Evolutionary conservation across 805 yeast species (phyloP), one percentile per base, ranked within the genome.

Genomic region (Deakozyma indianensis): DNA sequence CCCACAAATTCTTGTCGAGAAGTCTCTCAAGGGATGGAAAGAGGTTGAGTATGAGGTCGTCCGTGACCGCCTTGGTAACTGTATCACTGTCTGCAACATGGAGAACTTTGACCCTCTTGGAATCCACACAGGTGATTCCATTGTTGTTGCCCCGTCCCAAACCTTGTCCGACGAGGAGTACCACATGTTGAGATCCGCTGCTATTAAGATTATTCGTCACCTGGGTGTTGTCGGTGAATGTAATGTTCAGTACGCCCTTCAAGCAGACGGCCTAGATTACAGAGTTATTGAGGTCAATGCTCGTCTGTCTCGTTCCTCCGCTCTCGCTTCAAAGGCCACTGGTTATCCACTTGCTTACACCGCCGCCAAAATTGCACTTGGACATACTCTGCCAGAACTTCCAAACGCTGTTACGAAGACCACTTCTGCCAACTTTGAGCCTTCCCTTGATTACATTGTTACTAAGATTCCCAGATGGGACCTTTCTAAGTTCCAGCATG

Each of bases 381-480:
- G 86, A 70, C 84, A 84, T 59, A 88, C 96, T 41, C 74, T 90
- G 61, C 83, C 85, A 58, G 94, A 90, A 67, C 82, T 90, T 60
- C 80, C 79, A 63, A 90, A 90, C 72, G 78, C 95, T 42, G 96
- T 90, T 48, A 90, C 98, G 42, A 80, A 83, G 67, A 80, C 84
- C 38, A 90, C 98, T 11, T 85, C 92, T 62, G 92, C 97, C 47
- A 84, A 94, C 71, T 90, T 90, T 66, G 98, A 90, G 70, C 98
- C 98, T 43, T 86, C 96, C 14, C 74, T 90, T 61, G 98, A 90
- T 68, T 90, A 90, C 67, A 84, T 87, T 64, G 98, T 90, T 52
- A 94, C 86, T 45, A 90, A 90, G 75, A 92, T 90, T 65, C 98
- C 98, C 65, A 78, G 97, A 70, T 90, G 98, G 98, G 98, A 90